Conservation (phyloP, 139 green algal genomes). For the Marvania coccoides region DNA sequence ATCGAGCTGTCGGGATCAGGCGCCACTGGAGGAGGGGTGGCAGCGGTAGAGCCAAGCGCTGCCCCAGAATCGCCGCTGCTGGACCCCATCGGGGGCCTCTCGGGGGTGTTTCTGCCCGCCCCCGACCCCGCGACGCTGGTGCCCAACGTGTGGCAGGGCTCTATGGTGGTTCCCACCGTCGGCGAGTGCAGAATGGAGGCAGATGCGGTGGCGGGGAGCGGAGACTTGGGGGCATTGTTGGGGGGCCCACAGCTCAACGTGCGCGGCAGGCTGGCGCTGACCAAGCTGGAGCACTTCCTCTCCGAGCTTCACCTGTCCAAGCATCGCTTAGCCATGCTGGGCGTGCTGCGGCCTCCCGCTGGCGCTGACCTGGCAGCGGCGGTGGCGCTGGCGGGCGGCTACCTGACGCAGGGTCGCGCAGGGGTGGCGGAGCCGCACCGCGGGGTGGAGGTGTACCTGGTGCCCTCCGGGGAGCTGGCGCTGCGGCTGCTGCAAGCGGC, state of each 20-base stretch:
- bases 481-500: slow-evolving; percentile 7
- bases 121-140: not conserved
- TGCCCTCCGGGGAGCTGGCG: not conserved
- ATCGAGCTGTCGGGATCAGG: too few relatives aligned
- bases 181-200: slow-evolving; percentile 8
- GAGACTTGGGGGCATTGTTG: slow-evolving; percentile 14
- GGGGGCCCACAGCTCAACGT: slow-evolving; percentile 8
- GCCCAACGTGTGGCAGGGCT: slow-evolving; percentile 15
- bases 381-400: not conserved
- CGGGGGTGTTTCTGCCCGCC: slow-evolving; percentile 16
- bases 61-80: not conserved
- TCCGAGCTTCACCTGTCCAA: slow-evolving; percentile 19
- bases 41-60: too few relatives aligned
- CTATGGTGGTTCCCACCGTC: slow-evolving; percentile 11
- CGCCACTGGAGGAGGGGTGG: too few relatives aligned
- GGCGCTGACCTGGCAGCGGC: not conserved
- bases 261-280: slow-evolving; percentile 16
- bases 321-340: slow-evolving; percentile 3
- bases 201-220: slow-evolving; percentile 15
- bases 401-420: not conserved
- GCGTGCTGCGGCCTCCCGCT: slow-evolving; percentile 5
- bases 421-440: not conserved
- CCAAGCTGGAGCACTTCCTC: slow-evolving; percentile 24
- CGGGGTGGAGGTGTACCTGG: slow-evolving; percentile 10
- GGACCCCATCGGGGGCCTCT: not conserved